Evolutionary conservation across 2,329 filamentous ascomycete species (phyloP), one percentile per base, ranked within the genome.

Genomic region (Neonectria magnoliae): DNA sequence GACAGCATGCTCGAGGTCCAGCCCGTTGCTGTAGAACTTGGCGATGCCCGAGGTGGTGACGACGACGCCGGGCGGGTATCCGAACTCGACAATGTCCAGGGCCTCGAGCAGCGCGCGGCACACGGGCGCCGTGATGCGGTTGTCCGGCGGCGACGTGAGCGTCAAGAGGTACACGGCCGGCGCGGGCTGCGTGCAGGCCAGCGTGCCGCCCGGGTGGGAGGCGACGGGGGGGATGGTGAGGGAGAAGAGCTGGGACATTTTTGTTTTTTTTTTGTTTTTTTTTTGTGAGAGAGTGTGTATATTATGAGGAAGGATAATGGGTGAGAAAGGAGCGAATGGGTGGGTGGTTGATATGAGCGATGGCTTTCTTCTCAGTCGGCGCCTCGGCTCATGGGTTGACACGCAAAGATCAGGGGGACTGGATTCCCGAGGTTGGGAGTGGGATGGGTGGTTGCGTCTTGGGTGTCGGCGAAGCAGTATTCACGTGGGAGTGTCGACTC

Each of bases 11-110:
- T 88, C 84, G 14, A 94, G 85, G 77, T 96, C 91, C n/a, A 96
- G 85, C 0, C 93, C 93, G 79, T 95, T 95, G 77, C 87, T 90
- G 81, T 91, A 96, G 83, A 95, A 95, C 76, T 96, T 96, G 56
- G 82, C 77, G 63, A 94, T 91, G 52, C 85, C 87, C 45, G 89
- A 92, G 0, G 92, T 95, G 5, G 92, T 95, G 63, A 94, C 82
- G 14, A 96, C 84, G 6, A 94, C 92, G 57, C 93, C 93, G n/a
- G 86, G 85, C 0, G 87, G 83, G 72, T 91, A 84, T 52, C 76
- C 84, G 64, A 89, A 86, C 77, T 94, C 90, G 73, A 96, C 81
- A 22, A 93, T 88, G 80, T 96, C 92, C 66, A 96, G 88, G 4
- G 92, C 90, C 11, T 89, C 81, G 33, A 92, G 81, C 41, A 95